Conservation (phyloP, 495 filamentous ascomycete genomes). For the Lentithecium fluviatile region DNA sequence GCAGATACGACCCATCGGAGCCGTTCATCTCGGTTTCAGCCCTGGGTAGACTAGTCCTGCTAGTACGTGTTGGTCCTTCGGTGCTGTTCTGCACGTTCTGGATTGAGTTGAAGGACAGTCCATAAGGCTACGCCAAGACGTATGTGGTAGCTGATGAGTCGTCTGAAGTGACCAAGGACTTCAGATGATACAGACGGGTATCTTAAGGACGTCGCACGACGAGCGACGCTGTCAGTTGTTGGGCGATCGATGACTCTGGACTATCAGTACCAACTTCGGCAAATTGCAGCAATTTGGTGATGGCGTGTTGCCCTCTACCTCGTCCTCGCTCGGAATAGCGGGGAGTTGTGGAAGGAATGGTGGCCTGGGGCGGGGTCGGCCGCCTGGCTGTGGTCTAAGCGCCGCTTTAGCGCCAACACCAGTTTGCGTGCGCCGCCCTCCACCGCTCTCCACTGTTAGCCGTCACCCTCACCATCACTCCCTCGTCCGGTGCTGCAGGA, state of each 20-base stretch:
- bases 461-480: background rate
- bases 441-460: background rate
- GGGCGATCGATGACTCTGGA: background rate
- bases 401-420: slow-evolving; percentile 1
- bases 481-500: background rate
- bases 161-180: background rate
- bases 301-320: too few species aligned
- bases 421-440: background rate
- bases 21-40: background rate
- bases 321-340: too few species aligned
- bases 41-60: background rate
- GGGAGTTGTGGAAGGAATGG: background rate
- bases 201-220: background rate
- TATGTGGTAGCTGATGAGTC: background rate
- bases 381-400: background rate
- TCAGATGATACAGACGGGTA: background rate
- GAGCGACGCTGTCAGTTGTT: background rate
- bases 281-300: too few species aligned
- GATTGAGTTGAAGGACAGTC: background rate
- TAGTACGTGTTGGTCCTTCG: slow-evolving; percentile 5
- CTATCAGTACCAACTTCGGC: background rate
- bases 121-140: background rate
- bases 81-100: slow-evolving; percentile 1
- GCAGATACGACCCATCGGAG: background rate
- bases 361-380: background rate